Conservation (phyloP, 2,329 filamentous ascomycete genomes). For the Aureobasidium pullulans region DNA sequence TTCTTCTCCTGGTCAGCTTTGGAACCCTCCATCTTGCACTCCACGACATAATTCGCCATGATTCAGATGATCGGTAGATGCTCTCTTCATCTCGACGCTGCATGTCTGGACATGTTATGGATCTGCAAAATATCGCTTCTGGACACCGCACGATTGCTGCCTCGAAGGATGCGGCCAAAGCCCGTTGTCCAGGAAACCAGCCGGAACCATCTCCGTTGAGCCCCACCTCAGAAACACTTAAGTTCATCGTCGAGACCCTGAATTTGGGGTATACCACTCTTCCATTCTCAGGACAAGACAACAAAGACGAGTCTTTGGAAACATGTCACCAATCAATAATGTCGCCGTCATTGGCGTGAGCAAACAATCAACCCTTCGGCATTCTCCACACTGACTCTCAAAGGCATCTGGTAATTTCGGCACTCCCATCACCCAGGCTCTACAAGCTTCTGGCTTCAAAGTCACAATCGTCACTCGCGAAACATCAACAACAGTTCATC, state of each 20-base stretch:
- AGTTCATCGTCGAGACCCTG: neutral
- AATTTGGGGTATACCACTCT: neutral
- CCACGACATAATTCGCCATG: too few relatives aligned
- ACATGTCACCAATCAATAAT: neutral
- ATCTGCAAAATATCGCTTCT: neutral
- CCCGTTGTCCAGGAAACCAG: neutral
- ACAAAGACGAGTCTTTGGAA: neutral
- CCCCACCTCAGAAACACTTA: neutral
- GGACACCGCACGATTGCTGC: neutral
- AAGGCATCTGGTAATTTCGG: conserved; percentile 19
- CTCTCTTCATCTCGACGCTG: neutral
- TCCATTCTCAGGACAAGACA: too few relatives aligned
- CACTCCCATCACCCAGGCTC: conserved; percentile 17
- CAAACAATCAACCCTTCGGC: too few relatives aligned
- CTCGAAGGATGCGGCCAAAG: neutral
- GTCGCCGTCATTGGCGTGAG: conserved; percentile 7
- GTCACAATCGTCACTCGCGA: conserved; percentile 46
- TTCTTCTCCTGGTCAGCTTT: neutral
- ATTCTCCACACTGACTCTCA: neutral
- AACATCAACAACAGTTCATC: conserved; percentile 32
- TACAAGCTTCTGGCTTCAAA: conserved; percentile 32
- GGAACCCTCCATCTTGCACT: too few relatives aligned
- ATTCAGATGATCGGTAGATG: neutral
- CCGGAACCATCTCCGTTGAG: too few relatives aligned
- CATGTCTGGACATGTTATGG: too few relatives aligned